phyloP scores from a whole-genome alignment of 257 asterid genomes.

The Gentiana straminea region DNA sequence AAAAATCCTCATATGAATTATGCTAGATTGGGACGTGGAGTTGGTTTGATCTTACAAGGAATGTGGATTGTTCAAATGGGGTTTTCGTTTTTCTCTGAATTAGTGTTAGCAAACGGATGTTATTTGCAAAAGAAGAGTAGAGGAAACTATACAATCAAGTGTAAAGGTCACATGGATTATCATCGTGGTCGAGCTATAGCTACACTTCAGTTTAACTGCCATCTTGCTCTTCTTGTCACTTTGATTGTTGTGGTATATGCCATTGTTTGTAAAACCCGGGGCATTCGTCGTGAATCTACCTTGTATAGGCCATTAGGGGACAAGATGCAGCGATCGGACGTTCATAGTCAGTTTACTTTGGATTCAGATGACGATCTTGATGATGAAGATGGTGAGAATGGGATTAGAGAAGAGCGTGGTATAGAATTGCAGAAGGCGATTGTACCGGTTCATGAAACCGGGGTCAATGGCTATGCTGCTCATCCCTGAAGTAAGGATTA shows the following conservation, averaged over 20 bases:
- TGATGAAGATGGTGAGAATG: slow-evolving; percentile 28
- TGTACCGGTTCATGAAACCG: slow-evolving; percentile 23
- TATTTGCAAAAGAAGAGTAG: slow-evolving; percentile 62
- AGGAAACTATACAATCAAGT: slow-evolving; percentile 72
- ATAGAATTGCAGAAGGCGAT: slow-evolving; percentile 53
- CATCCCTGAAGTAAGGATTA: slow-evolving; percentile 32
- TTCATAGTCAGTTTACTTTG: slow-evolving; percentile 51
- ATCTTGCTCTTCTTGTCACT: slow-evolving; percentile 66
- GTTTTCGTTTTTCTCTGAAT: slow-evolving; percentile 63
- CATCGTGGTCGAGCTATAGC: slow-evolving; percentile 94
- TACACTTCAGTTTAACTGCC: slow-evolving; percentile 76
- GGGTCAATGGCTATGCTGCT: slow-evolving; percentile 45
- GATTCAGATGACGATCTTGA: slow-evolving; percentile 57
- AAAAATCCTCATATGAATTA: slow-evolving; percentile 39
- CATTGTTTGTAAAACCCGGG: slow-evolving; percentile 40
- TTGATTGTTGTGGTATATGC: slow-evolving; percentile 37
- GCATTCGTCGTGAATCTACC: slow-evolving; percentile 32
- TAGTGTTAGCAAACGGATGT: slow-evolving; percentile 58
- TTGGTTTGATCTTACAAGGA: slow-evolving; percentile 73
- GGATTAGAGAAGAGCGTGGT: slow-evolving; percentile 36
- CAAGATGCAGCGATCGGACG: slow-evolving; percentile 35
- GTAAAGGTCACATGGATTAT: slow-evolving; percentile 80
- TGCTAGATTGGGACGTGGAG: slow-evolving; percentile 56
- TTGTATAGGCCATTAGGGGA: slow-evolving; percentile 62
- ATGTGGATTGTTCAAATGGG: slow-evolving; percentile 96